Percentiles rank a stretch among this genome's conserved stretches.
Evolutionary conservation across 768 basidiomycete species (phyloP).

Genomic region (Galerina sulciceps): DNA sequence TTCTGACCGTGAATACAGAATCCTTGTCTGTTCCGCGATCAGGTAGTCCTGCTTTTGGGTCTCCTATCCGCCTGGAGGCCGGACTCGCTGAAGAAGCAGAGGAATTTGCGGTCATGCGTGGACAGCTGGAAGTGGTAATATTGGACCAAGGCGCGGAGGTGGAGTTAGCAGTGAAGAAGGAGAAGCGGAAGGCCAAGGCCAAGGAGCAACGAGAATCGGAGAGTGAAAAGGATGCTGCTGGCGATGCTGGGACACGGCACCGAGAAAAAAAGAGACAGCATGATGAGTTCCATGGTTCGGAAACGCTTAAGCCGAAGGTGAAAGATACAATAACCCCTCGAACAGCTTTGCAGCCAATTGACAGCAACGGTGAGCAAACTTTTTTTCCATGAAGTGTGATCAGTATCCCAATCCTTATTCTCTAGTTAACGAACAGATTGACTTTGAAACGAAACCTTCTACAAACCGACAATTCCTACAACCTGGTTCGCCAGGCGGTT

Average conservation of each 20-base stretch:
- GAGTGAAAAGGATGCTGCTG: constrained; percentile 24
- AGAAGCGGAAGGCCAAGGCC: constrained; percentile 50
- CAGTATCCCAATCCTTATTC: neutral
- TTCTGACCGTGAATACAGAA: constrained; percentile 51
- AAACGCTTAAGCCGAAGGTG: constrained; percentile 51
- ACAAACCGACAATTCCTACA: constrained; percentile 27
- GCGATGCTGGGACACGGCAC: constrained; percentile 7
- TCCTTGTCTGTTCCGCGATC: constrained; percentile 53
- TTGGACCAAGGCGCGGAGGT: constrained; percentile 39
- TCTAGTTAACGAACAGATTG: constrained; percentile 24
- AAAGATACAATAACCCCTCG: constrained; percentile 71
- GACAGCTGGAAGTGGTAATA: constrained; percentile 35
- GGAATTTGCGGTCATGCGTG: constrained; percentile 39
- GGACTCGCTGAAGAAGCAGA: constrained; percentile 65
- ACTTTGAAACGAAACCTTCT: constrained; percentile 13
- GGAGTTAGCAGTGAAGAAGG: constrained; percentile 42
- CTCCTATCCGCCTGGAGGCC: constrained; percentile 59
- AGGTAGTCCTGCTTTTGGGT: constrained; percentile 72
- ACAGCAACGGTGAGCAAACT: constrained; percentile 42
- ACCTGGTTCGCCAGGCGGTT: constrained; percentile 22
- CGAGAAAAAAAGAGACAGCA: constrained; percentile 26
- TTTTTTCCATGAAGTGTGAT: neutral
- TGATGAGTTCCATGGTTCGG: constrained; percentile 34
- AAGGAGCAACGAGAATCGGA: constrained; percentile 40
- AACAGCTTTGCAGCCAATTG: constrained; percentile 45